A percentile compares a stretch with the other conserved stretches of the same genome.
Conservation (phyloP, 176 grass and related monocot species). For the Leersia perrieri region DNA sequence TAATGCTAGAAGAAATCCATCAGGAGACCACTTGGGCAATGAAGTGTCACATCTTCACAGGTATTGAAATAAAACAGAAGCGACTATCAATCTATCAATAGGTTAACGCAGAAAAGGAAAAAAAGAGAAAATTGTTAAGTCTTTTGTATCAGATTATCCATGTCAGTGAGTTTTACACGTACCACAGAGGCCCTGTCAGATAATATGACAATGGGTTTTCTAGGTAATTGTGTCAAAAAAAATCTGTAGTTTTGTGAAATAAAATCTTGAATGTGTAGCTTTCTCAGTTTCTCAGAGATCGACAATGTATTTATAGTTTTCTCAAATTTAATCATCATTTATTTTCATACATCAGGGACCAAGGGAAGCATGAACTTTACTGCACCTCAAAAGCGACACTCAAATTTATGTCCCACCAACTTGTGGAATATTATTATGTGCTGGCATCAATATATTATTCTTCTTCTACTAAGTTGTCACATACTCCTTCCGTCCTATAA, state of each 20-base stretch:
- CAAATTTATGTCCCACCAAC: background rate
- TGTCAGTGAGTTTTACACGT: background rate
- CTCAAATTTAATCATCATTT: background rate
- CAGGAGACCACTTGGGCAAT: background rate
- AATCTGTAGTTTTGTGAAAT: background rate
- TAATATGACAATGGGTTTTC: background rate
- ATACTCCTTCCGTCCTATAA: too few relatives aligned
- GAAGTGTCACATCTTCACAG: background rate
- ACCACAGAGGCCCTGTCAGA: background rate
- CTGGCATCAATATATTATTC: background rate
- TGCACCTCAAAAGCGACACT: background rate
- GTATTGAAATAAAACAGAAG: constrained; percentile 18
- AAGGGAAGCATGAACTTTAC: background rate
- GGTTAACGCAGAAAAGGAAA: background rate
- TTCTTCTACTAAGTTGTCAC: background rate
- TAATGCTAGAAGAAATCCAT: background rate
- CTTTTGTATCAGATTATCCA: constrained; percentile 3
- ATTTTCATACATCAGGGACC: constrained; percentile 1
- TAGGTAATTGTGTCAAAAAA: background rate
- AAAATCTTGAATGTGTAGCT: background rate
- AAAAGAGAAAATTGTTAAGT: background rate
- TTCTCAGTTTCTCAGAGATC: background rate
- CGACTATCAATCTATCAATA: background rate
- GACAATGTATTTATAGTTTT: background rate
- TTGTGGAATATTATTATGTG: background rate